Conservation (phyloP, 2,329 filamentous ascomycete species). For the Microcyclosporella mali region DNA sequence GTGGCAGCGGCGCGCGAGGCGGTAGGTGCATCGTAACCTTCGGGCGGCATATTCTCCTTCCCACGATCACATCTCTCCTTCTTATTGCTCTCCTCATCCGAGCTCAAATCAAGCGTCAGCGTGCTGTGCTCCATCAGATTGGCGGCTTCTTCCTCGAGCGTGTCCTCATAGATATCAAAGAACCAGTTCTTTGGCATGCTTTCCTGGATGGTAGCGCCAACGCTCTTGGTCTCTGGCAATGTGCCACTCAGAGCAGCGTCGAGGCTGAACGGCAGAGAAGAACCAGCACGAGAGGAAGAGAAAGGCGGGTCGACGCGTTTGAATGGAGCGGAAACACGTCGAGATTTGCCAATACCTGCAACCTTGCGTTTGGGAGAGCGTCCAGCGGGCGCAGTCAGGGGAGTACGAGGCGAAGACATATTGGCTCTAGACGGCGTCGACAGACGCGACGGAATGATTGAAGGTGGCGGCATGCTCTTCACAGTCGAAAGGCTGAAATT, state of each 20-base stretch:
- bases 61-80: conserved; percentile 56
- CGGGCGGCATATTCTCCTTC: conserved; percentile 90
- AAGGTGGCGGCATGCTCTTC: conserved; percentile 35
- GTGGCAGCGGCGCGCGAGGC: conserved; percentile 17
- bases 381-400: conserved; percentile 60
- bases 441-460: conserved; percentile 22
- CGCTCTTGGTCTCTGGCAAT: conserved; percentile 47
- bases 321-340: conserved; percentile 59
- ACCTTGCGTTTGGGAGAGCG: conserved; percentile 72
- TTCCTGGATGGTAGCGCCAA: conserved; percentile 51
- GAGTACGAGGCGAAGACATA: conserved; percentile 39
- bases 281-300: conserved; percentile 40
- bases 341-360: conserved; percentile 53
- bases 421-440: conserved; percentile 35
- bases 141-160: conserved; percentile 80
- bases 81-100: conserved; percentile 68
- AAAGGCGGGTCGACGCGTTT: conserved; percentile 64
- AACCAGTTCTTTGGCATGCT: conserved; percentile 62
- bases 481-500: conserved; percentile 25
- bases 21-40: conserved; percentile 33
- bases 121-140: conserved; percentile 91
- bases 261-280: conserved; percentile 67
- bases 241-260: conserved; percentile 77
- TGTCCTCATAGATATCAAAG: conserved; percentile 93
- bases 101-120: conserved; percentile 78